Conservation (phyloP, 306 rosid species). For the Ceratonia siliqua region DNA sequence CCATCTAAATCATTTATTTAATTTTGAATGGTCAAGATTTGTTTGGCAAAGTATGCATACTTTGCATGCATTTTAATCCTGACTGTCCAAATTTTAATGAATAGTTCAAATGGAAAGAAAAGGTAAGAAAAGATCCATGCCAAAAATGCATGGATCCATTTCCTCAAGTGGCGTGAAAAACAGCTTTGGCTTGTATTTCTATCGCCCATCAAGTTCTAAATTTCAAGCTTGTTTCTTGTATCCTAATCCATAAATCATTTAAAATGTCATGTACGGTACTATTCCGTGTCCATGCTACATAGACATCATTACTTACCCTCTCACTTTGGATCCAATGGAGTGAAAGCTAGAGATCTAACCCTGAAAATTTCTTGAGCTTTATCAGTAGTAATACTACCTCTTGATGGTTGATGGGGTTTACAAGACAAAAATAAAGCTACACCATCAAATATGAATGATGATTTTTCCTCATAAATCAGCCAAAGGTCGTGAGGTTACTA, state of each 20-base stretch:
- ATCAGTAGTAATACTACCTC: background rate
- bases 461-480: constrained; percentile 21
- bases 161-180: background rate
- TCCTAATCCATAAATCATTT: background rate
- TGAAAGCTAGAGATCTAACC: background rate
- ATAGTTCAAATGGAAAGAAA: no score
- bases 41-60: no score
- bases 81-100: no score
- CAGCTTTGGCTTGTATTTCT: background rate
- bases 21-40: no score
- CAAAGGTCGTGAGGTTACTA: background rate
- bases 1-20: no score
- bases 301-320: background rate
- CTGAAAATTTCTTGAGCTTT: background rate
- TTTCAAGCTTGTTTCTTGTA: background rate
- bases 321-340: background rate
- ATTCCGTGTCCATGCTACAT: background rate
- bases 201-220: background rate
- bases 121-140: no score
- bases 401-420: background rate
- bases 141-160: no score
- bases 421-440: background rate
- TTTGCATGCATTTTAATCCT: no score
- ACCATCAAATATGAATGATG: background rate
- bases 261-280: no score